These are phyloP conservation scores for Schwanniomyces pseudopolymorphus DNA, from an alignment of 805 yeast species.

Conservation along the genomic window DNA sequence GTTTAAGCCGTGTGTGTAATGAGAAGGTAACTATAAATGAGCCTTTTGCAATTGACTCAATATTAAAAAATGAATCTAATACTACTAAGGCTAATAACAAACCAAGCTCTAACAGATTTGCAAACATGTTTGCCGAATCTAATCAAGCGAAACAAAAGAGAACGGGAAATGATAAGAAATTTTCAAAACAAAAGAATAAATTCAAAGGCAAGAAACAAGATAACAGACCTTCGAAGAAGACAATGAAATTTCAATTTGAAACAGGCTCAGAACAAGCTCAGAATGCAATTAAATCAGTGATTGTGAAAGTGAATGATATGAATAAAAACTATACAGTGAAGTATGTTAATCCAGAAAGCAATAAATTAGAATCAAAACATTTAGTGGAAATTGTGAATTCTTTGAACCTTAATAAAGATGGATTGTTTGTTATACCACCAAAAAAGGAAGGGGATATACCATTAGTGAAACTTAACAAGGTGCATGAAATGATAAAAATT, in stretches of 20 bases:
- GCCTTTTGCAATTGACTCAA: background rate
- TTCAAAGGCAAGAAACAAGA: conserved; percentile 1
- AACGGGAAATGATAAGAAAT: background rate
- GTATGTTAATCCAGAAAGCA: conserved; percentile 22
- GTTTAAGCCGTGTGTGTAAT: background rate
- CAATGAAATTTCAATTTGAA: conserved; percentile 18
- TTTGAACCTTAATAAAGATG: conserved; percentile 24
- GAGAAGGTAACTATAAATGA: background rate
- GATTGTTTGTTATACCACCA: conserved; percentile 21
- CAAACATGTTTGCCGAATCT: conserved; percentile 1
- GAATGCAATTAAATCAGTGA: conserved; percentile 24
- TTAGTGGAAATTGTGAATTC: conserved; percentile 33
- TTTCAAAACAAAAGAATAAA: background rate
- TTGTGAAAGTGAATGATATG: conserved; percentile 16
- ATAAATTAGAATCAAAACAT: conserved; percentile 18
- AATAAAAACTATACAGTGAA: conserved; percentile 24
- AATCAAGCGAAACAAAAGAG: background rate
- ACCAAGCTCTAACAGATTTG: conserved; percentile 1
- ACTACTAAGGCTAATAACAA: background rate
- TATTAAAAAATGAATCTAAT: background rate
- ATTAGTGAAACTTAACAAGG: conserved; percentile 24
- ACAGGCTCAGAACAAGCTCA: conserved; percentile 28
- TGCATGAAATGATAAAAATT: conserved; percentile 31
- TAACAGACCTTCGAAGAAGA: conserved; percentile 4
- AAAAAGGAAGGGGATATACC: conserved; percentile 20